Base-by-base conservation (phyloP, 1,139 yeast species). In the Geotrichum australiense region DNA sequence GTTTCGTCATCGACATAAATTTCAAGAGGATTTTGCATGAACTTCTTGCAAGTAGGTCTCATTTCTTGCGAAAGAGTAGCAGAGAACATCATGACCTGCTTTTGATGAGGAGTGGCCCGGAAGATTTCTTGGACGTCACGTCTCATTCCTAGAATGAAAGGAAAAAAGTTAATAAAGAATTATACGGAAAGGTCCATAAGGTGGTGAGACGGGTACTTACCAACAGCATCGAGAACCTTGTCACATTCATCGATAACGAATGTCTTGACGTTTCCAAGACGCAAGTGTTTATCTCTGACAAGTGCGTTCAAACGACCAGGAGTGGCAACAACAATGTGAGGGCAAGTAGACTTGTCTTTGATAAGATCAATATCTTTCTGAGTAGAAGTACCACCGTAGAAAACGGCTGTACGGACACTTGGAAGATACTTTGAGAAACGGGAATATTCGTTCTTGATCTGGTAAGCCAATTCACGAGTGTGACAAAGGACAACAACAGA, bases 51-150 rank as follows among this genome's bases (percentile, higher is more conserved):
- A 50, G 91, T 80, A 48, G 96, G 96, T 67, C 96, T 85, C 59
- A 91, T 87, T 61, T 91, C 98, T 63, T 78, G 85, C 37, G 95
- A 80, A 57, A 91, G 74, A 46, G 98, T 91, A 53, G 98, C 98
- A 47, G 96, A 84, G 67, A 91, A 91, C 96, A 91, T 91, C 97
- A 91, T 89, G 47, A 91, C 98, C 73, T 91, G 98, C 70, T 91
- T 91, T 65, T 91, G 96, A 68, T 85, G 94, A 52, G 98, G 98
- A 43, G 98, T 91, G 49, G 86, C 85, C 66, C 96, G 82, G 80
- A 91, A 91, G 53, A 91, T 85, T 64, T 89, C 97, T 71, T 91
- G 98, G 46, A 91, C 96, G 61, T 91, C 98, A 66, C 96, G 82
- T 74, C 98, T 83, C 98, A 91, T 91, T 59, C 83, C 94, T 58